These are phyloP conservation scores for Pseudohyphozyma bogoriensis DNA, from an alignment of 768 basidiomycete species.

Conservation along the genomic window DNA sequence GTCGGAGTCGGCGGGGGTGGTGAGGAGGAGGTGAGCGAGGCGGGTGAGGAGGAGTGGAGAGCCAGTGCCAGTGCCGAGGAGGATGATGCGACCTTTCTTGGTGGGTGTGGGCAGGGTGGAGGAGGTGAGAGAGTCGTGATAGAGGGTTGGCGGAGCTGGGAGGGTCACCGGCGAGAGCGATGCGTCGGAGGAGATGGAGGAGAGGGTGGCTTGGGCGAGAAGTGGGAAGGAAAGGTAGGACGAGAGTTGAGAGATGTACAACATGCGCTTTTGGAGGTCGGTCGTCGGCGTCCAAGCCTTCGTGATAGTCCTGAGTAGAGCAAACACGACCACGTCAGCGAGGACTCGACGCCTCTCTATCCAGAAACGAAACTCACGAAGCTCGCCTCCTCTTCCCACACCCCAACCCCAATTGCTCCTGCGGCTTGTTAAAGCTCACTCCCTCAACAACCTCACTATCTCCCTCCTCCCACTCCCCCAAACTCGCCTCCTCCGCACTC, in stretches of 20 bases:
- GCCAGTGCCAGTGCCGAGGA: constrained; percentile 91
- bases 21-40: constrained; percentile 69
- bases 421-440: constrained; percentile 41
- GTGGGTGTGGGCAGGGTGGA: neutral
- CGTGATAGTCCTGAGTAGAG: neutral
- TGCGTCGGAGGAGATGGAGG: constrained; percentile 52
- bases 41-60: constrained; percentile 85
- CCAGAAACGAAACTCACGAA: neutral
- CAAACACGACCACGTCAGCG: neutral
- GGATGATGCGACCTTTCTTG: constrained; percentile 59
- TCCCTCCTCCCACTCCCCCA: too few relatives aligned
- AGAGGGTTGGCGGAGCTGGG: constrained; percentile 74
- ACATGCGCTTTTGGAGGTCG: constrained; percentile 76
- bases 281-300: too few relatives aligned
- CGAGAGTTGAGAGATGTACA: constrained; percentile 86
- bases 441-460: constrained; percentile 37
- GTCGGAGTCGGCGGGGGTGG: constrained; percentile 35
- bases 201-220: constrained; percentile 53
- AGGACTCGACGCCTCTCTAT: too few relatives aligned
- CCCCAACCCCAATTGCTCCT: constrained; percentile 37
- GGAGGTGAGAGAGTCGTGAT: constrained; percentile 40
- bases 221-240: constrained; percentile 86
- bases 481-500: too few relatives aligned
- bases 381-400: neutral
- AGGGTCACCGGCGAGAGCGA: constrained; percentile 77